These are phyloP conservation scores for Turritis glabra DNA, from an alignment of 345 rosid genomes.

Conservation along the genomic window DNA sequence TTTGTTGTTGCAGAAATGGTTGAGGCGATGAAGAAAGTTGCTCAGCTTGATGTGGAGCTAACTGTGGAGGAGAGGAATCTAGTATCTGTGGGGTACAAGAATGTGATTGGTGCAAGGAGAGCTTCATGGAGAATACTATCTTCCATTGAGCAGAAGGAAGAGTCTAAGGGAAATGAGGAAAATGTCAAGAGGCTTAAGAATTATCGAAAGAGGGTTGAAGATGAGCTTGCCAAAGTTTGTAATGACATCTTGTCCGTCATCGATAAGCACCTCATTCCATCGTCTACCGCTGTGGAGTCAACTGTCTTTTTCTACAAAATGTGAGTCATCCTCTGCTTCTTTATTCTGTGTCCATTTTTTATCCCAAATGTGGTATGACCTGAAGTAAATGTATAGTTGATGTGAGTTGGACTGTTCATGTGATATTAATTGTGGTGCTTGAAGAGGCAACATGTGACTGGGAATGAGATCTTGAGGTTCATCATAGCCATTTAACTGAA, in stretches of 20 bases:
- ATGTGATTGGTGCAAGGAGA: conserved; percentile 66
- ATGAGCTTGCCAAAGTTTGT: conserved; percentile 50
- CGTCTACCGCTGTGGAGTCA: conserved; percentile 47
- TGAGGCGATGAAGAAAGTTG: conserved; percentile 65
- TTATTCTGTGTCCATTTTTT: neutral
- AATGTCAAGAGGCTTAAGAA: conserved; percentile 52
- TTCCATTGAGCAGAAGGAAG: conserved; percentile 73
- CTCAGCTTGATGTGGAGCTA: conserved; percentile 53
- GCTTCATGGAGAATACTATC: conserved; percentile 71
- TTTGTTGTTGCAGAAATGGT: conserved; percentile 55
- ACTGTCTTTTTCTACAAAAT: conserved; percentile 58
- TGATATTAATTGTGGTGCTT: neutral
- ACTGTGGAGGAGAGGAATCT: conserved; percentile 63
- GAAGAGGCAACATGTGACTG: neutral
- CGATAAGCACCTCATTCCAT: conserved; percentile 56
- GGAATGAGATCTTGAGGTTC: neutral
- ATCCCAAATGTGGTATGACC: neutral
- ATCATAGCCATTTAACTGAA: neutral
- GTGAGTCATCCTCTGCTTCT: conserved; percentile 30
- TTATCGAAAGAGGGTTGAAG: conserved; percentile 51
- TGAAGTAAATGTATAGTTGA: neutral
- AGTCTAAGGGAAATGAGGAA: conserved; percentile 49
- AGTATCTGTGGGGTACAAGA: conserved; percentile 73
- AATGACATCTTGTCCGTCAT: conserved; percentile 46
- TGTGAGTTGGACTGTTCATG: neutral